These are phyloP conservation scores for Coemansia sp. DNA, from an alignment of 192 early-diverging fungal species.

Conservation along the genomic window DNA sequence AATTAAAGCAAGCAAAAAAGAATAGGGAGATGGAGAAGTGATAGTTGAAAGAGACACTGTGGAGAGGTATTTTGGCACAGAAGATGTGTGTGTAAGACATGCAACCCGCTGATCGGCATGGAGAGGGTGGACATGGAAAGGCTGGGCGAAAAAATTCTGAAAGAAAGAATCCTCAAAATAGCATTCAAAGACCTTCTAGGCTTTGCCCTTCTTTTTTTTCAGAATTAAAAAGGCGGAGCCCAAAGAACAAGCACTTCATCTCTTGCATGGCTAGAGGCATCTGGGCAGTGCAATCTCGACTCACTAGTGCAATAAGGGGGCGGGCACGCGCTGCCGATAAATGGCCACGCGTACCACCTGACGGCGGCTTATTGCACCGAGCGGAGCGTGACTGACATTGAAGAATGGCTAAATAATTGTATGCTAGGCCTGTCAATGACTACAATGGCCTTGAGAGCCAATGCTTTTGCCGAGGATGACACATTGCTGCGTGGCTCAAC, in stretches of 20 bases:
- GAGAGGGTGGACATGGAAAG: not conserved
- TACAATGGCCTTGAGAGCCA: not conserved
- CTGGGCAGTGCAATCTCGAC: not conserved
- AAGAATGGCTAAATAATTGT: not conserved
- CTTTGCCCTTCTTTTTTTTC: not conserved
- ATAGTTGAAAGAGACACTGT: not conserved
- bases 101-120: slow-evolving; percentile 10
- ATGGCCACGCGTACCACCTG: slow-evolving; percentile 4
- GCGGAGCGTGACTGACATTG: slow-evolving; percentile 2
- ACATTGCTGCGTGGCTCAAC: not conserved
- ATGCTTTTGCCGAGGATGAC: not conserved
- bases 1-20: not conserved
- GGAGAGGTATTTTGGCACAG: not conserved
- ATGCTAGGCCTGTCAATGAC: not conserved
- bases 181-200: not conserved
- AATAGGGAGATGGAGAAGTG: not conserved
- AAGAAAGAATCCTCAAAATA: not conserved
- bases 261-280: not conserved
- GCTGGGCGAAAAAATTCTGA: not conserved
- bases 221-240: slow-evolving; percentile 4
- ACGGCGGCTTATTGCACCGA: slow-evolving; percentile 1
- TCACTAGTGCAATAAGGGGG: not conserved
- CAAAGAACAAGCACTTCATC: not conserved
- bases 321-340: slow-evolving; percentile 2
- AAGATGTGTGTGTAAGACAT: slow-evolving; percentile 1